Evolutionary conservation across 1,139 yeast species (phyloP).

Genomic region (Lodderomyces oxycetoniae): DNA sequence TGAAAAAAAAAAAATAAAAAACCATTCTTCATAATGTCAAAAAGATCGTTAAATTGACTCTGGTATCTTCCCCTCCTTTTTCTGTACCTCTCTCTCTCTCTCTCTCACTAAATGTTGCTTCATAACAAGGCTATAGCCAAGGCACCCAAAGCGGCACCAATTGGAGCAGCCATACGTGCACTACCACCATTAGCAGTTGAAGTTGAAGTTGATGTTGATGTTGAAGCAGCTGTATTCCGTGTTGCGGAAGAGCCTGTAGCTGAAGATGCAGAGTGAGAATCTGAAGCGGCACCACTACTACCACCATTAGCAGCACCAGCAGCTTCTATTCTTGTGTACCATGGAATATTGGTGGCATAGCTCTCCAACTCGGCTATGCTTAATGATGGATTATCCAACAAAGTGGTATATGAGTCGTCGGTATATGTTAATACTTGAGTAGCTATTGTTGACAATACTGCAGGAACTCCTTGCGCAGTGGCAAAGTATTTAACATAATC

Average conservation of each 20-base stretch:
- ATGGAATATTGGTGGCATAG: slow-evolving; percentile 41
- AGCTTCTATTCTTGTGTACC: slow-evolving; percentile 34
- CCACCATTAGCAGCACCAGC: slow-evolving; percentile 15
- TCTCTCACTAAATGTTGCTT: too few species aligned
- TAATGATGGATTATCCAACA: slow-evolving; percentile 25
- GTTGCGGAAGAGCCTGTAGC: slow-evolving; percentile 9
- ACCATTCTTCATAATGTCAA: too few species aligned
- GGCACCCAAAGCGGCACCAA: slow-evolving; percentile 35
- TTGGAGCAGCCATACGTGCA: slow-evolving; percentile 23
- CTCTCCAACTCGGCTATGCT: slow-evolving; percentile 24
- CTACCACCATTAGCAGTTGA: slow-evolving; percentile 13
- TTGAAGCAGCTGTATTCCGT: slow-evolving; percentile 7
- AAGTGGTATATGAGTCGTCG: slow-evolving; percentile 38
- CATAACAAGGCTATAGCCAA: slow-evolving; percentile 34
- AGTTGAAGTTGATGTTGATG: slow-evolving; percentile 7
- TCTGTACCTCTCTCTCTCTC: neutral
- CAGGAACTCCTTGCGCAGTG: slow-evolving; percentile 34
- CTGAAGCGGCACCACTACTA: slow-evolving; percentile 2
- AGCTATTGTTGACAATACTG: slow-evolving; percentile 34
- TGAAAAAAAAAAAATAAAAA: too few species aligned
- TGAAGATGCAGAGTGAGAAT: slow-evolving; percentile 5
- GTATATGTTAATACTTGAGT: slow-evolving; percentile 35
- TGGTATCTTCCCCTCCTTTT: neutral
- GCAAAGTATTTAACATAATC: slow-evolving; percentile 29
- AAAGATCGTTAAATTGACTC: neutral